Conservation (phyloP, 192 early-diverging fungal genomes). For the Coemansia sp. region DNA sequence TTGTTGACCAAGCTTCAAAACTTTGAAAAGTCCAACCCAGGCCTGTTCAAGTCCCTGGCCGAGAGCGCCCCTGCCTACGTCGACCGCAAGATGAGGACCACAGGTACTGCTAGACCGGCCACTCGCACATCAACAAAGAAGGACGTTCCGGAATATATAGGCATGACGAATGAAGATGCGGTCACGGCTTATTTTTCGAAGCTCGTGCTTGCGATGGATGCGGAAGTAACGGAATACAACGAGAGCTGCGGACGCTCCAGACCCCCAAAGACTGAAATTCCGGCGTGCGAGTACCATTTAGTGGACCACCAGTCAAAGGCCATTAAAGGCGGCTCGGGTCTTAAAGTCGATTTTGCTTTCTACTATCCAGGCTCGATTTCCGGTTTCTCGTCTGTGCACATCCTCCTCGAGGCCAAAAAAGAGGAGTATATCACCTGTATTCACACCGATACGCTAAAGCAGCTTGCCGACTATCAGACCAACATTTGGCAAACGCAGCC, state of each 20-base stretch:
- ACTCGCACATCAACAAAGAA: background rate
- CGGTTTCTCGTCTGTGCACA: background rate
- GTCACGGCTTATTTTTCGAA: background rate
- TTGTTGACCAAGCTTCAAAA: background rate
- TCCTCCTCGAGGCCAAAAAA: background rate
- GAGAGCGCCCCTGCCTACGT: background rate
- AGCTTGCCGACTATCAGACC: constrained; percentile 27
- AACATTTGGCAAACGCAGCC: constrained; percentile 16
- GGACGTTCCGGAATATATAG: background rate
- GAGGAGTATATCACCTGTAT: background rate
- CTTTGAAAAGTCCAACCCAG: background rate
- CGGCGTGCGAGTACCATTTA: background rate
- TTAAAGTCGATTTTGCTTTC: background rate
- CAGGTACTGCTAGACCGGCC: background rate
- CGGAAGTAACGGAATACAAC: background rate
- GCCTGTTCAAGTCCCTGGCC: background rate
- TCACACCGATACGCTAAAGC: constrained; percentile 14
- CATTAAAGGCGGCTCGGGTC: background rate
- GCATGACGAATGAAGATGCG: background rate
- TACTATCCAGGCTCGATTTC: background rate
- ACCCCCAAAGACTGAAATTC: background rate
- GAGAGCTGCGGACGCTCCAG: background rate
- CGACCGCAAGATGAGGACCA: background rate
- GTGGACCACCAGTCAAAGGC: background rate
- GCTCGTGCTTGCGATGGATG: background rate